Evolutionary conservation across 2,329 filamentous ascomycete genomes (phyloP), one percentile per base, ranked within the genome.

Genomic region (Colletotrichum musae): DNA sequence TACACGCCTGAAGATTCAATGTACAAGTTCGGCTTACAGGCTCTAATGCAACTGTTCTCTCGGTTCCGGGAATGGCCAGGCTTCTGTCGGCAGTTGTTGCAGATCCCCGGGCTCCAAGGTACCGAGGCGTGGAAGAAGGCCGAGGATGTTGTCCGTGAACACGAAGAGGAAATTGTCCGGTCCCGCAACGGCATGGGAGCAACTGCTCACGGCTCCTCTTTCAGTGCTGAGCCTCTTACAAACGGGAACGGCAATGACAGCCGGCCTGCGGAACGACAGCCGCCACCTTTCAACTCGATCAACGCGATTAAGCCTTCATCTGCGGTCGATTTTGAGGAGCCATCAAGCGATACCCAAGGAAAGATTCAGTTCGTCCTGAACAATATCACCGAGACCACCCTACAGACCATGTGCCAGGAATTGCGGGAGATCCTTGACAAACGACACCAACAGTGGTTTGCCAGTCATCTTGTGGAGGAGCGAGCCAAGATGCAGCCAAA

Each of bases 11-110:
- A 97, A 39, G 91, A 95, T 70, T 91, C 94, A 1, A 98, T 99
- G 96, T 98, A 96, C 84, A 97, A 98, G 76, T 99, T 99, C 77
- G 96, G 97, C 12, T 87, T 99, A 13, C 96, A 99, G 78, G 96
- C 96, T 16, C 87, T 99, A 70, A 92, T 98, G 78, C 94, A 98
- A 79, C 88, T 98, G 62, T 91, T 94, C 64, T 87, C 89, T 47
- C 90, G 96, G 48, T 89, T 99, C 57, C 87, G 90, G 5, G 96
- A 99, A 77, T 99, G 96, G 96, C 94, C 94, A n/a, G 93, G 93
- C 2, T 97, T 98, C 75, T 98, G 95, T 79, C 91, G 92, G 70
- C 90, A 96, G 71, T 87, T 99, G 6, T 82, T 97, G 24, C 91
- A 94, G 71, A 94, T 97, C 47, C 91, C 93, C 0, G 93, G 90